Conservation (phyloP, 2,329 filamentous ascomycete genomes). For the Dothistroma pini region DNA sequence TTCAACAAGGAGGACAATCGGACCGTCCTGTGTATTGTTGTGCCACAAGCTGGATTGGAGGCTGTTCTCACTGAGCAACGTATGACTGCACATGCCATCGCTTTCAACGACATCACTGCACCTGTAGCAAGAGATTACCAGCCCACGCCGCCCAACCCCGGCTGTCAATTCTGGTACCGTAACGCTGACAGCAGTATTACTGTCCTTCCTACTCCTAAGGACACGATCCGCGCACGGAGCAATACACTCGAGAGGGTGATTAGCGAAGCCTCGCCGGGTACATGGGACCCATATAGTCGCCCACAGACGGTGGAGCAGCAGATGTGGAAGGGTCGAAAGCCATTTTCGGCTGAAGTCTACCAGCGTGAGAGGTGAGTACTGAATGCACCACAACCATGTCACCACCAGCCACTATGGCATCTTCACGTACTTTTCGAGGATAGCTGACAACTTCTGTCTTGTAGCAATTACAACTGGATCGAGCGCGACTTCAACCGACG, state of each 20-base stretch:
- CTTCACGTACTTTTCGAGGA: neutral
- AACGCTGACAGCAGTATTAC: neutral
- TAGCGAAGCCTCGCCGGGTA: neutral
- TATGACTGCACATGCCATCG: neutral
- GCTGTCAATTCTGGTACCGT: slow-evolving; percentile 1
- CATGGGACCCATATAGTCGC: neutral
- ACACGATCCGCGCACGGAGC: neutral
- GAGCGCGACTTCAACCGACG: neutral
- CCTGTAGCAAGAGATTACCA: neutral
- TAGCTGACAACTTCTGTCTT: neutral
- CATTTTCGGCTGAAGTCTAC: neutral
- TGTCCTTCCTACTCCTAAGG: neutral
- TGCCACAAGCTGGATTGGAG: neutral
- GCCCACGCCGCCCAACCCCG: neutral
- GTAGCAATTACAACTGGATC: neutral
- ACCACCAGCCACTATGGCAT: neutral
- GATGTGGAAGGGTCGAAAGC: neutral
- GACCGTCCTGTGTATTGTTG: neutral
- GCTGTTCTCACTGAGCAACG: neutral
- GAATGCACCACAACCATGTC: neutral
- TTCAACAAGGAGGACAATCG: neutral
- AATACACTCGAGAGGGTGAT: neutral
- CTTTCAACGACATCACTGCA: neutral
- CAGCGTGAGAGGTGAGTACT: neutral
- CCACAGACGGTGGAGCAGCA: neutral